Conservation (phyloP, 2,329 filamentous ascomycete genomes). For the Stenocarpella maydis region DNA sequence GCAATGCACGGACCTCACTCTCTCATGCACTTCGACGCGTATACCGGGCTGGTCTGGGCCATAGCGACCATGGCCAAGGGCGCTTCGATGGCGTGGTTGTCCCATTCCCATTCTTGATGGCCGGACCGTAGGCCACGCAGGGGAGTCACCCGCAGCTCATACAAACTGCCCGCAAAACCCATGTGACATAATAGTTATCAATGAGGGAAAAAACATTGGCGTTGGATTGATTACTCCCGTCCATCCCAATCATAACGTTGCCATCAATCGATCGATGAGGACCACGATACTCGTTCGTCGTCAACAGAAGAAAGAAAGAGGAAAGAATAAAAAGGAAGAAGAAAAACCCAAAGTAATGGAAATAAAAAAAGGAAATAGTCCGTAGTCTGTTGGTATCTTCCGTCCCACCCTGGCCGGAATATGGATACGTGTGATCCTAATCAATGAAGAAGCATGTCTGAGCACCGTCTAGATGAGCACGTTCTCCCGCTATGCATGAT, state of each 20-base stretch:
- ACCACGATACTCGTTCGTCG: too few species aligned
- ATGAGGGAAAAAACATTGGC: too few species aligned
- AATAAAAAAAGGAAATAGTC: not conserved
- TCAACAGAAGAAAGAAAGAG: too few species aligned
- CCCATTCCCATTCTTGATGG: not conserved
- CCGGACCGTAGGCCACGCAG: too few species aligned
- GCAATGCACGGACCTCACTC: not conserved
- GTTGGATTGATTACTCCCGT: too few species aligned
- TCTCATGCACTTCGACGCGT: not conserved
- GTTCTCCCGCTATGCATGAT: conserved; percentile 34
- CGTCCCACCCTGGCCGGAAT: conserved; percentile 22
- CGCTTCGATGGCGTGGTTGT: not conserved
- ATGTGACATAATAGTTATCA: not conserved
- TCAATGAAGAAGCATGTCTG: not conserved
- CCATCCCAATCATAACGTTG: not conserved
- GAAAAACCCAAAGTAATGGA: too few species aligned
- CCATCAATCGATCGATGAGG: not conserved
- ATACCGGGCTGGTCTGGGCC: not conserved
- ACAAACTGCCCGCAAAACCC: not conserved
- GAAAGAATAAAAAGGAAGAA: too few species aligned
- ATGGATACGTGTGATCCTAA: not conserved
- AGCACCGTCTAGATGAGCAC: conserved; percentile 31
- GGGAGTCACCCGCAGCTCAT: not conserved
- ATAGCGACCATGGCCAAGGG: not conserved
- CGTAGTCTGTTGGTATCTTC: not conserved